Evolutionary conservation across 129 eudicot species (phyloP).

Genomic region (Smallanthus sonchifolius): DNA sequence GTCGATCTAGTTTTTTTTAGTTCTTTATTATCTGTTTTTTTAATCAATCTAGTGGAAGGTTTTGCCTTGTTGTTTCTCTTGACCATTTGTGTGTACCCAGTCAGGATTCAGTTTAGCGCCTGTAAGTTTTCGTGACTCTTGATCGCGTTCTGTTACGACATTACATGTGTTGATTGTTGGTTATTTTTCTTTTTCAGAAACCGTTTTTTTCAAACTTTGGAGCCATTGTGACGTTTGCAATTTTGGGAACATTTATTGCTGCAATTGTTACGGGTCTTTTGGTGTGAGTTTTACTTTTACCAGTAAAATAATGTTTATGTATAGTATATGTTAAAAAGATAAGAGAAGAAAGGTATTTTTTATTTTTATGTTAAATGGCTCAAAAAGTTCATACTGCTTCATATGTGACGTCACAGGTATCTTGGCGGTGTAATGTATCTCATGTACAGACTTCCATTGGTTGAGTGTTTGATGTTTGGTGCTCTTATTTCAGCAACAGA

Average conservation of each 20-base stretch:
- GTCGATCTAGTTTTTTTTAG: constrained; percentile 3
- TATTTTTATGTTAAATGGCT: constrained; percentile 5
- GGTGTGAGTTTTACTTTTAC: constrained; percentile 61
- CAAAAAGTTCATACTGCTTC: constrained; percentile 10
- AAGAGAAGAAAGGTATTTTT: not conserved
- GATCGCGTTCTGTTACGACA: not conserved
- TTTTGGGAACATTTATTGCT: constrained; percentile 87
- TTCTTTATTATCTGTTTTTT: not conserved
- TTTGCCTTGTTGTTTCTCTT: constrained; percentile 37
- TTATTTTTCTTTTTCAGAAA: constrained; percentile 56
- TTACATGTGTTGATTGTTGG: constrained; percentile 2
- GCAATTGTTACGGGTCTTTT: constrained; percentile 83
- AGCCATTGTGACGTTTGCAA: constrained; percentile 91
- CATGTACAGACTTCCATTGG: constrained; percentile 86
- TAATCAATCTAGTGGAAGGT: constrained; percentile 2
- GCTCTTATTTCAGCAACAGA: constrained; percentile 99
- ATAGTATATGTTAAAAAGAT: not conserved
- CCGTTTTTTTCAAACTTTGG: constrained; percentile 99
- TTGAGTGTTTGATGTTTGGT: constrained; percentile 98
- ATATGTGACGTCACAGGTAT: constrained; percentile 45
- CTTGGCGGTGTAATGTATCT: constrained; percentile 80
- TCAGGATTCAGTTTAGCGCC: constrained; percentile 98
- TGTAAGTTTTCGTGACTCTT: constrained; percentile 48
- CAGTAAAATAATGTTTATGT: not conserved
- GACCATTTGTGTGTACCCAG: constrained; percentile 65